Evolutionary conservation across 2,329 filamentous ascomycete species (phyloP).

Genomic region (Bisporella sp.): DNA sequence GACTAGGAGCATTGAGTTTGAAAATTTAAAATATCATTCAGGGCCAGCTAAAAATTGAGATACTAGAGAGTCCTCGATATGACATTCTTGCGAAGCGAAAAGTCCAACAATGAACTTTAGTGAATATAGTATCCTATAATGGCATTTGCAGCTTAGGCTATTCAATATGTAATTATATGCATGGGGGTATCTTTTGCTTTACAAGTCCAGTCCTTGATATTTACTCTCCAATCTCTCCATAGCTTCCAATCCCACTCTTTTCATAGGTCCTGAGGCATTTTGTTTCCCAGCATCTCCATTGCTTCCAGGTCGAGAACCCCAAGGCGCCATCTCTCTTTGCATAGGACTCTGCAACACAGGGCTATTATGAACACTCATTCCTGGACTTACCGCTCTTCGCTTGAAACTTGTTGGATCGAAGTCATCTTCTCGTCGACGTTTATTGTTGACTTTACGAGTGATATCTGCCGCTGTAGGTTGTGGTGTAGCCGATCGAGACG

Average conservation of each 20-base stretch:
- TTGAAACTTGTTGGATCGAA: conserved; percentile 86
- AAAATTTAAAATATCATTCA: too few species aligned
- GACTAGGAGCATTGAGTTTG: too few species aligned
- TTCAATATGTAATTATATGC: too few species aligned
- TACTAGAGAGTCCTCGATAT: too few species aligned
- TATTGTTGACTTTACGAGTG: conserved; percentile 69
- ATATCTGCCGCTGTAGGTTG: conserved; percentile 59
- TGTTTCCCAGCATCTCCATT: conserved; percentile 43
- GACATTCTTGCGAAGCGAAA: too few species aligned
- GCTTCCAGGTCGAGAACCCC: conserved; percentile 65
- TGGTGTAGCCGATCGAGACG: conserved; percentile 25
- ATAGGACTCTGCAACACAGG: conserved; percentile 81
- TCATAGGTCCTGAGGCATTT: conserved; percentile 36
- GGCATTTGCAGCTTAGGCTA: too few species aligned
- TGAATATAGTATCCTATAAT: too few species aligned
- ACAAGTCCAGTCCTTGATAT: conserved; percentile 68
- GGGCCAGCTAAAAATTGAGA: too few species aligned
- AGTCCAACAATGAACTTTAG: too few species aligned
- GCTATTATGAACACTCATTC: conserved; percentile 85
- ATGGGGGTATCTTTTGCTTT: too few species aligned
- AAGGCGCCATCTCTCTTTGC: conserved; percentile 62
- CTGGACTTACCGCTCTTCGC: conserved; percentile 82
- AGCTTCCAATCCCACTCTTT: conserved; percentile 72
- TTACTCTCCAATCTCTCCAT: conserved; percentile 57
- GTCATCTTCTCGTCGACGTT: conserved; percentile 85